Percentiles rank a stretch among this genome's conserved stretches.
These are phyloP conservation scores for Trapa bicornis DNA, from an alignment of 345 rosid genomes.

Conservation along the genomic window DNA sequence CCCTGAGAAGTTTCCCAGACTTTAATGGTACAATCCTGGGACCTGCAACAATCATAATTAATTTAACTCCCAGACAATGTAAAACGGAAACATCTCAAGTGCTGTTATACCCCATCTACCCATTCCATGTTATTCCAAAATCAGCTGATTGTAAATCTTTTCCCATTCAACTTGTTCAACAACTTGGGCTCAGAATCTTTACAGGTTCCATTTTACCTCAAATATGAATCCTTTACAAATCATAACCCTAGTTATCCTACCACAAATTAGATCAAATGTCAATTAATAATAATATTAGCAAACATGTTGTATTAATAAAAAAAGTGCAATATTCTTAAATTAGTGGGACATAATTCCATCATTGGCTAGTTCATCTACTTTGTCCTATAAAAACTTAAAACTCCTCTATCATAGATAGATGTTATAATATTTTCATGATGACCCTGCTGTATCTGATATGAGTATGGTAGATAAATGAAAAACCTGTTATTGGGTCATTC, in stretches of 20 bases:
- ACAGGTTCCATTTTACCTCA: background rate
- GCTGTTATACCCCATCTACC: background rate
- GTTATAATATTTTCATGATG: background rate
- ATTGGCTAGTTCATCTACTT: too few relatives aligned
- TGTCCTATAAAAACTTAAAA: too few relatives aligned
- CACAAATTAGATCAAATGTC: background rate
- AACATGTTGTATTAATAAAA: background rate
- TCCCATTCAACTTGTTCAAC: background rate
- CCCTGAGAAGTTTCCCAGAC: constrained; percentile 98
- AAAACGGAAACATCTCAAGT: background rate
- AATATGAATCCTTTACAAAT: background rate
- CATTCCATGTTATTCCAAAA: background rate
- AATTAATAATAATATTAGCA: background rate
- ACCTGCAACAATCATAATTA: constrained; percentile 32
- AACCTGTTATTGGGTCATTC: background rate
- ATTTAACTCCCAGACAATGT: constrained; percentile 1
- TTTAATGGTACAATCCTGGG: constrained; percentile 93
- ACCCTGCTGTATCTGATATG: background rate
- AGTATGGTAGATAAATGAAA: background rate
- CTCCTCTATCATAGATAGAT: background rate
- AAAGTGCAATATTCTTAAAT: background rate
- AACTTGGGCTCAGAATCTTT: background rate
- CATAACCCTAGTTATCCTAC: background rate
- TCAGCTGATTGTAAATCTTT: background rate
- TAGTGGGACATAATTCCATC: too few relatives aligned